A percentile compares a stretch with the other conserved stretches of the same genome.
Conservation (phyloP, 2,329 filamentous ascomycete genomes). For the Stagonosporopsis chrysanthemi region DNA sequence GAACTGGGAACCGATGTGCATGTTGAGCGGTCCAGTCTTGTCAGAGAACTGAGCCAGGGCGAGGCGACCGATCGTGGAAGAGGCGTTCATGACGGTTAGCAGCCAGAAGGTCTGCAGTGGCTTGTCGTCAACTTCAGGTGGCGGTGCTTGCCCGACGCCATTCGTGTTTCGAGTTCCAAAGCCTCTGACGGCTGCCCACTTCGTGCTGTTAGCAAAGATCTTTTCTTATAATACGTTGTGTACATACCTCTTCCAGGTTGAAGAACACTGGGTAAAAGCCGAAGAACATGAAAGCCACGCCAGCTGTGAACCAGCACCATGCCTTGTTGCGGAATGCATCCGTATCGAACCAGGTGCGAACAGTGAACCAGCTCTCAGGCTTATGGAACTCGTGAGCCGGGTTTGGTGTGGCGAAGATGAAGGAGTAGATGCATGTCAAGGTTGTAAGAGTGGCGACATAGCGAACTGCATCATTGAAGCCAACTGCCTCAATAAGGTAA, state of each 20-base stretch:
- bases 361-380: slow-evolving; percentile 48
- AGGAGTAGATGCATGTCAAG: slow-evolving; percentile 52
- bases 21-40: slow-evolving; percentile 54
- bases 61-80: slow-evolving; percentile 57
- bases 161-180: slow-evolving; percentile 49
- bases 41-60: slow-evolving; percentile 56
- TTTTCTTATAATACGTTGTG: neutral
- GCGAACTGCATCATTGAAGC: slow-evolving; percentile 56
- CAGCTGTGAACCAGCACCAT: slow-evolving; percentile 55
- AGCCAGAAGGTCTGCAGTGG: slow-evolving; percentile 58
- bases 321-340: slow-evolving; percentile 54
- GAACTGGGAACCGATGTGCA: slow-evolving; percentile 54
- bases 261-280: slow-evolving; percentile 63
- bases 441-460: slow-evolving; percentile 53
- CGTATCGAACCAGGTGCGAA: slow-evolving; percentile 55
- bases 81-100: slow-evolving; percentile 59
- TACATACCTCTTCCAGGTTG: slow-evolving; percentile 58
- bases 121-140: slow-evolving; percentile 31
- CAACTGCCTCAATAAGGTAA: slow-evolving; percentile 52
- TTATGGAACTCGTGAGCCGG: slow-evolving; percentile 51
- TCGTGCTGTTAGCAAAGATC: slow-evolving; percentile 22
- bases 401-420: slow-evolving; percentile 55
- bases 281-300: slow-evolving; percentile 58
- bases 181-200: slow-evolving; percentile 56
- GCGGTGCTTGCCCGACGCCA: slow-evolving; percentile 1